Base-by-base conservation (phyloP, 148 eudicot genomes). In the Linanthus parryae region DNA sequence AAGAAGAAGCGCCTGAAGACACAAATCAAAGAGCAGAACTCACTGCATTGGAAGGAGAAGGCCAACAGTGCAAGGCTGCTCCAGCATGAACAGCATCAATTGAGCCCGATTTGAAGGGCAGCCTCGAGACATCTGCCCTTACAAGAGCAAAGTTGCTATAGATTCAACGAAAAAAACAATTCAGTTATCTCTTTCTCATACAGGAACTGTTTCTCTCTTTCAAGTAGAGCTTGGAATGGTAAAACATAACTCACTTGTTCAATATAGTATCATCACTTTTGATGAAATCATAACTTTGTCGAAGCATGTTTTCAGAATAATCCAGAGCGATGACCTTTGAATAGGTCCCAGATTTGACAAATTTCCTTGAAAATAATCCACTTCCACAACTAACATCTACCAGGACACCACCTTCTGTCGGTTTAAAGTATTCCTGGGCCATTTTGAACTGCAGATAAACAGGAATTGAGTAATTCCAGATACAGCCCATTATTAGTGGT, bases 51-150 rank as follows among this genome's bases (percentile, higher is more conserved):
- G 95, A 82, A 48, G 95, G 84, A 68, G 96, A 94, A 40, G 96
- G 96, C 99, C 96, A 88, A 64, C 99, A 94, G 68, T 94, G 99
- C 54, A 94, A 77, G 39, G 99, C 99, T 49, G 99, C 99, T 59
- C 96, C 99, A 59, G 99, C 99, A 80, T 94, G 99, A 66, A 94
- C 84, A 30, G 96, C 96, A 74, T 94, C 95, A 57, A 94, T 58
- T 41, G 99, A 94, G 52, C 85, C 85, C 15, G 99, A 84, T 28
- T 74, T 44, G 52, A 94, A 88, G 23, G 99, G 99, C 62, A 94
- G 95, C 74, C 99, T 82, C 35, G 95, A 77, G 47, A 94, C 84
- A 76, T 94, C 99, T 61, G 92, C 99, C 65, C 99, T 76, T 56
- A 94, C 96, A 62, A 88, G 95, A 41, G 92, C 99, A 61, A 94